phyloP scores from a whole-genome alignment of 73 alveolate species.

The Paramecium sexaurelia region DNA sequence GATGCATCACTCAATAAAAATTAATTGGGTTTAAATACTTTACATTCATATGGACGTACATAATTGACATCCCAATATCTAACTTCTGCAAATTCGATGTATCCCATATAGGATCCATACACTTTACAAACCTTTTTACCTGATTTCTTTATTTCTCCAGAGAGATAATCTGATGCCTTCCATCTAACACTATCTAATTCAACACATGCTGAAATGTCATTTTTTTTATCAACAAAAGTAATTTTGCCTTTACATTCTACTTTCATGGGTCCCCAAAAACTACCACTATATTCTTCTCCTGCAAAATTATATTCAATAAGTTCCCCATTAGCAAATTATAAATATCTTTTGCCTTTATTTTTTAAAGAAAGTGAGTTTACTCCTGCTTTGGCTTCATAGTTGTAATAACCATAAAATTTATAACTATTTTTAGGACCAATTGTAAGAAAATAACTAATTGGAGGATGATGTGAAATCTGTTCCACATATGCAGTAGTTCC shows the following conservation, averaged over 20 bases:
- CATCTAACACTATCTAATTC: slow-evolving; percentile 68
- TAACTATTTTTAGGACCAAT: slow-evolving; percentile 73
- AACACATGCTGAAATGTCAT: slow-evolving; percentile 76
- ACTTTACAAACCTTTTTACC: slow-evolving; percentile 76
- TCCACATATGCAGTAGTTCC: slow-evolving; percentile 94
- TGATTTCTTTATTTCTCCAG: slow-evolving; percentile 81
- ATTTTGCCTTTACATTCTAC: slow-evolving; percentile 83
- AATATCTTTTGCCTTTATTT: slow-evolving; percentile 60
- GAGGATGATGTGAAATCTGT: slow-evolving; percentile 96
- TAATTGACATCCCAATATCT: slow-evolving; percentile 95
- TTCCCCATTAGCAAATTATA: slow-evolving; percentile 66
- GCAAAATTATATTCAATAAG: slow-evolving; percentile 57
- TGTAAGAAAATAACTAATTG: slow-evolving; percentile 68
- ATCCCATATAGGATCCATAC: slow-evolving; percentile 93
- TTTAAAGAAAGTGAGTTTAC: slow-evolving; percentile 61
- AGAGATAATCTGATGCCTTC: slow-evolving; percentile 82
- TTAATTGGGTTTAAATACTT: slow-evolving; percentile 19
- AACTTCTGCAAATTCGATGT: slow-evolving; percentile 89
- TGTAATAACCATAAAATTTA: slow-evolving; percentile 61
- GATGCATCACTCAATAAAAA: slow-evolving; percentile 20
- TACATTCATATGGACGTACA: slow-evolving; percentile 59
- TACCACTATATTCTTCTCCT: slow-evolving; percentile 67
- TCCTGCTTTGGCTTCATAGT: slow-evolving; percentile 66
- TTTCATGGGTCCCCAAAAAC: slow-evolving; percentile 82
- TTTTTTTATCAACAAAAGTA: slow-evolving; percentile 75